Base-by-base conservation (phyloP, 2,329 filamentous ascomycete species). In the Penicillium palitans region DNA sequence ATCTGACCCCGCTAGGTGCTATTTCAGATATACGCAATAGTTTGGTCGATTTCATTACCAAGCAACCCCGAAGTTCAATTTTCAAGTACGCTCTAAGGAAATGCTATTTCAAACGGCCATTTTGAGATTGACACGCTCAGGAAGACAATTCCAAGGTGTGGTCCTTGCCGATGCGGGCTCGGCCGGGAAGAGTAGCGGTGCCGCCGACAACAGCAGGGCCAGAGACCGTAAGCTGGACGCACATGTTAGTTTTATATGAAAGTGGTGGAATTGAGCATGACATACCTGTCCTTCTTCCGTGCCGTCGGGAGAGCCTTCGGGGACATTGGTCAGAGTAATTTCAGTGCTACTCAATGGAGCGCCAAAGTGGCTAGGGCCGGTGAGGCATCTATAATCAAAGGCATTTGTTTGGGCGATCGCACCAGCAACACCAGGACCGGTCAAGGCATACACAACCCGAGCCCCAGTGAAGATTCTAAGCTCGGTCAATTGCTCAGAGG, bases 381-480 rank as follows among this genome's bases (percentile, higher is more conserved):
- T 61, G 19, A 75, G 73, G 37, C 76, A 76, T 49, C 93, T 82
- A 74, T 98, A 98, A 72, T 98, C 93, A 70, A 90, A 96, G 40
- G 93, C 83, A 61, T 90, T 87, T 8, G 90, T 96, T 77, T 98
- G 93, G 1, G 89, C 81, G n/a, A 96, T 85, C 0, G 93, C 89
- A 39, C 95, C 95, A 2, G 93, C 93, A n/a, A 98, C 90, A 60
- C 86, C 85, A 25, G 91, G 81, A 0, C 90, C 87, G 19, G 91
- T 90, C 55, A 99, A 81, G 3, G 92, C 93, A 74, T 98, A 96
- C 51, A 96, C 82, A 57, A 97, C 81, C 52, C 91, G 86, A 2
- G 91, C 88, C 29, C 89, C 85, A 2, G 90, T 90, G 74, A 92
- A 90, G 52, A 96, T 83, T 46, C 93, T 87, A 57, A 98, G 77